phyloP scores from a whole-genome alignment of 2,329 filamentous ascomycete genomes.

The Penicillium glabrum region DNA sequence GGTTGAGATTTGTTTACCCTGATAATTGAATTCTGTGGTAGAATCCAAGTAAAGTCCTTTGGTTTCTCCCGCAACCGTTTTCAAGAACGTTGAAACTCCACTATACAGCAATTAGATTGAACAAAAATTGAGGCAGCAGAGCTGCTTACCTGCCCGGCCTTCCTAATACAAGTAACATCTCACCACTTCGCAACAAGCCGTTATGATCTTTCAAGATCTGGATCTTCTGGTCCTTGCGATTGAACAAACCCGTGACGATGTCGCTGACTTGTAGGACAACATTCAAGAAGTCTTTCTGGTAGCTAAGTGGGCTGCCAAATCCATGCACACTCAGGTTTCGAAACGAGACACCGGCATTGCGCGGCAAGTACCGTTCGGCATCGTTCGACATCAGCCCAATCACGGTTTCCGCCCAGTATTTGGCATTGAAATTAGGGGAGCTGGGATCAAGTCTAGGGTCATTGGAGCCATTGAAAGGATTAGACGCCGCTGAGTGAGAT shows the following conservation, averaged over 20 bases:
- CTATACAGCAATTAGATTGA: not conserved
- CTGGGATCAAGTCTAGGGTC: not conserved
- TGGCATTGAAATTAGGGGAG: not conserved
- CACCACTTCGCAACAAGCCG: not conserved
- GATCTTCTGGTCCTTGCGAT: not conserved
- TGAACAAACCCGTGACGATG: not conserved
- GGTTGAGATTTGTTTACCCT: not conserved
- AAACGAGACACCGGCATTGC: not conserved
- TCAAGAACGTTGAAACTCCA: not conserved
- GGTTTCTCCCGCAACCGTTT: not conserved
- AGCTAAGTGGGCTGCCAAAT: not conserved
- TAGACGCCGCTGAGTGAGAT: not conserved
- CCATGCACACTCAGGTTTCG: not conserved
- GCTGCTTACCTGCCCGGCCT: not conserved
- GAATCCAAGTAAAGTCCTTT: not conserved
- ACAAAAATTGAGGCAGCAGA: accelerated
- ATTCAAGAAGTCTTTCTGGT: not conserved
- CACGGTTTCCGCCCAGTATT: not conserved
- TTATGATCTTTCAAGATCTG: not conserved
- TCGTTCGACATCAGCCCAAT: not conserved
- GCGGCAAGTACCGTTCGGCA: not conserved
- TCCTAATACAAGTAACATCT: not conserved
- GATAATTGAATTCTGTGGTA: not conserved
- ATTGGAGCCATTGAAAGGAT: not conserved
- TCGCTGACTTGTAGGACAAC: not conserved